Percentiles rank a stretch among this genome's conserved stretches.
Evolutionary conservation across 768 basidiomycete species (phyloP).

Genomic region (Xerocomus spinulosus): DNA sequence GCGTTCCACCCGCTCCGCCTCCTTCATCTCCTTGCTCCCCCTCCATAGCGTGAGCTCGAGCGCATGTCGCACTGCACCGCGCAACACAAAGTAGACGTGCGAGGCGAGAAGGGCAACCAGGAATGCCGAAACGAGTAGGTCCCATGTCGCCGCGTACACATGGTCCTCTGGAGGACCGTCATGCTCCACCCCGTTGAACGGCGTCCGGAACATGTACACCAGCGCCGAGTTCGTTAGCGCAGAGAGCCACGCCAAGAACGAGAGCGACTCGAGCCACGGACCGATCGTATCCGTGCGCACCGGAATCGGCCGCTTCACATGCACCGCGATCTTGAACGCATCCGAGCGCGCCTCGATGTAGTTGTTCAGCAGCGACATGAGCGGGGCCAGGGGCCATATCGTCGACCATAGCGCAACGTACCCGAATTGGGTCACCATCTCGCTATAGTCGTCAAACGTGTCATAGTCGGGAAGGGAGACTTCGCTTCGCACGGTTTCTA

Average conservation of each 20-base stretch:
- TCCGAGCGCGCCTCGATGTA: slow-evolving; percentile 88
- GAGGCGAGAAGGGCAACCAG: slow-evolving; percentile 78
- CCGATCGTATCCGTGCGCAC: slow-evolving; percentile 88
- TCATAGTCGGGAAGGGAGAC: slow-evolving; percentile 77
- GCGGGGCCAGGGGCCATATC: slow-evolving; percentile 90
- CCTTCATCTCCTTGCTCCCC: slow-evolving; percentile 60
- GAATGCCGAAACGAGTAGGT: slow-evolving; percentile 57
- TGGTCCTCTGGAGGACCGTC: slow-evolving; percentile 12
- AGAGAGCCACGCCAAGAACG: slow-evolving; percentile 85
- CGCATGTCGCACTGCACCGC: slow-evolving; percentile 57
- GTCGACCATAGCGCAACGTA: slow-evolving; percentile 90
- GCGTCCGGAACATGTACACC: slow-evolving; percentile 81
- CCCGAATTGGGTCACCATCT: slow-evolving; percentile 96
- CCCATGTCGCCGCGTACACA: slow-evolving; percentile 37
- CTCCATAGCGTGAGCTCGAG: slow-evolving; percentile 77
- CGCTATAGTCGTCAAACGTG: slow-evolving; percentile 84
- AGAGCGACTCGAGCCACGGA: slow-evolving; percentile 87
- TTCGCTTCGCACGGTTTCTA: slow-evolving; percentile 75
- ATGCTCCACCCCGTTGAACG: slow-evolving; percentile 16
- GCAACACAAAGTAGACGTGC: slow-evolving; percentile 76
- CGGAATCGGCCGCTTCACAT: slow-evolving; percentile 80
- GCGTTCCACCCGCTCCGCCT: slow-evolving; percentile 52
- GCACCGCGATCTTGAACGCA: slow-evolving; percentile 90
- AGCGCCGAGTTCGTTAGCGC: slow-evolving; percentile 86
- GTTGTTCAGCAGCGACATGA: slow-evolving; percentile 90